Evolutionary conservation across 2,329 filamentous ascomycete species (phyloP), one percentile per base, ranked within the genome.

Genomic region (Sporothrix euskadiensis): DNA sequence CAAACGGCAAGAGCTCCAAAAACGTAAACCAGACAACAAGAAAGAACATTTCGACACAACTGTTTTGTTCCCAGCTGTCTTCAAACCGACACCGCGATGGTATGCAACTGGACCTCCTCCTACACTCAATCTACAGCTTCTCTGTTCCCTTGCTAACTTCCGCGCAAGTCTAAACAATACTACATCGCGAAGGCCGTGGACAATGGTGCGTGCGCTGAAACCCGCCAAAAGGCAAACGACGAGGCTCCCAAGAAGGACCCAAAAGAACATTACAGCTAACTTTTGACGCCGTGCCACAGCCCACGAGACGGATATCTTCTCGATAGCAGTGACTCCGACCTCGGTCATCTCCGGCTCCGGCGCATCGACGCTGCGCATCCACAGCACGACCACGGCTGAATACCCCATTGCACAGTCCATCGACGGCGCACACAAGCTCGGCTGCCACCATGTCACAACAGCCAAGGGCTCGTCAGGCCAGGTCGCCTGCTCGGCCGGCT

Each of bases 131-230:
- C 4, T 47, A n/a, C 54, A 32, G 8, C 14, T 4, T 47, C 44
- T 52, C 22, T 49, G 7, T 19, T 14, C 7, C 26, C 30, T 22
- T 26, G 35, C 73, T 74, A 57, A 74, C 71, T 22, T n/a, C 52
- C 22, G 5, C n/a, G 19, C 74, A 1, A 98, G 96, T 99, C 96
- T 73, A 98, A 98, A 85, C 96, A 98, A 91, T 99, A 98, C 82
- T 88, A 99, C 76, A 97, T 95, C 79, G 92, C 92, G 77, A 93
- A 97, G 82, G 95, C 94, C 59, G 89, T 97, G 81, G 92, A 97
- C 81, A 89, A 94, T 85, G 94, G 93, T 93, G 81, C 12, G 47
- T n/a, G 10, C 39, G 22, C 39, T 12, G 57, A 26, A 71, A 69
- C 71, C 74, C 73, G 57, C 74, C 73, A 71, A 73, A 12, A 52